Evolutionary conservation across 2,329 filamentous ascomycete genomes (phyloP), one percentile per base, ranked within the genome.

Genomic region (Exophiala sideris): DNA sequence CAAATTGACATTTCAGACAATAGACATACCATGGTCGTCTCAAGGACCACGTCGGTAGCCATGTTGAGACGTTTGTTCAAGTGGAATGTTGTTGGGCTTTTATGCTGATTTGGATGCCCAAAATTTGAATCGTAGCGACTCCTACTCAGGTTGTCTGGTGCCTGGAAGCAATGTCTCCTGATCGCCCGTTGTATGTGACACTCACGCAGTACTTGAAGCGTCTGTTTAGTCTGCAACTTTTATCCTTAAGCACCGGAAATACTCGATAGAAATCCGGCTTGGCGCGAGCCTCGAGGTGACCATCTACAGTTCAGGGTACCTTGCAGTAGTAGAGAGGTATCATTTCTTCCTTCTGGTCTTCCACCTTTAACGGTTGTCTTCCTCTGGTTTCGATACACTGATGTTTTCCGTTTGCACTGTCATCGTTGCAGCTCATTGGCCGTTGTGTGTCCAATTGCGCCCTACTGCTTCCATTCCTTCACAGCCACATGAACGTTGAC

Each of bases 21-120:
- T 35, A 11, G 34, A n/a, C 70, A 52, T 77, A 89, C 91, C 86
- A 96, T 89, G 51, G 87, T 86, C 54, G 92, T 96, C 63, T 95
- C 88, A 48, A 96, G 81, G 8, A 85, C 76, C 55, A 96, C 82
- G 64, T 89, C 84, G 55, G 87, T 91, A 24, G 88, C 78, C 89
- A 94, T 92, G 21, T 45, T 47, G 50, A 40, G 41, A 36, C 16
- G 45, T 38, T 11, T 16, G 5, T 5, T 12, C 8, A 35, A 9
- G 33, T 35, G 33, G n/a, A 35, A 35, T 35, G 33, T 9, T 35
- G 33, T 35, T 35, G 33, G 33, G 33, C 33, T 9, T 35, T 41
- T 9, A 16, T 41, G 2, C 42, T 24, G 42, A 18, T 33, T 29
- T 45, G 14, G 16, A 18, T 18, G 16, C 16, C 16, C 16, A 18